Base-by-base conservation (phyloP, 176 grass and related monocot genomes). In the bread wheat (Triticum aestivum) region DNA sequence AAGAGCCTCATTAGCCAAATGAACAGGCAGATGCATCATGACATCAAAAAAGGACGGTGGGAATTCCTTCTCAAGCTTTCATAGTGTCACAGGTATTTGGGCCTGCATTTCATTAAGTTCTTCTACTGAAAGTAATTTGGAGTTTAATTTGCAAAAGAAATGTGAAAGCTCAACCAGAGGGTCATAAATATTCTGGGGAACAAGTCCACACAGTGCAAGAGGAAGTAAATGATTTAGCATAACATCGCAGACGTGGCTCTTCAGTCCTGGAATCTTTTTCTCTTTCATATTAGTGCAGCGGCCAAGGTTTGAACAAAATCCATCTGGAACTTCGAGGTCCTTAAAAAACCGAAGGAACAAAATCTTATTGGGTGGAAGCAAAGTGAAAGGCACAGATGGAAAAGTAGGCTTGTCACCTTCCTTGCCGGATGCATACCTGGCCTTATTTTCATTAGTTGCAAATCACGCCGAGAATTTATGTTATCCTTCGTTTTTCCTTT, bases 171-270 rank as follows among this genome's bases (percentile, higher is more conserved):
- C 42, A 44, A 44, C 42, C 9, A 44, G 2, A 44, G 42, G 42
- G 9, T 44, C 42, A 44, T 44, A 44, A 44, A 44, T 44, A 11
- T 44, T 44, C 42, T 44, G 2, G 42, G 42, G 42, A 44, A 44
- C 42, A 35, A 69, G 17, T 35, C 67, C 67, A 69, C 33, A 3
- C 37, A 38, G 12, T 38, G 67, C 33, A 38, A 38, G 33, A 38
- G 67, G 67, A 38, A 84, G 21, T 35, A 88, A 23, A 8, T 82
- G 75, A 73, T 89, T 63, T 23, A 89, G 37, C 12, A 89, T 66
- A 47, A 84, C 56, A 69, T 84, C 81, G 45, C 27, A 84, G 45
- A 84, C 81, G 18, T 79, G 81, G 33, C 26, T 84, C 72, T 89
- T 84, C 5, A 89, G 56, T 14, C 81, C 32, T 8, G 41, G 10